Percentiles rank a stretch among this genome's conserved stretches.
Conservation (phyloP, 345 rosid species). For the Heritiera fomes region DNA sequence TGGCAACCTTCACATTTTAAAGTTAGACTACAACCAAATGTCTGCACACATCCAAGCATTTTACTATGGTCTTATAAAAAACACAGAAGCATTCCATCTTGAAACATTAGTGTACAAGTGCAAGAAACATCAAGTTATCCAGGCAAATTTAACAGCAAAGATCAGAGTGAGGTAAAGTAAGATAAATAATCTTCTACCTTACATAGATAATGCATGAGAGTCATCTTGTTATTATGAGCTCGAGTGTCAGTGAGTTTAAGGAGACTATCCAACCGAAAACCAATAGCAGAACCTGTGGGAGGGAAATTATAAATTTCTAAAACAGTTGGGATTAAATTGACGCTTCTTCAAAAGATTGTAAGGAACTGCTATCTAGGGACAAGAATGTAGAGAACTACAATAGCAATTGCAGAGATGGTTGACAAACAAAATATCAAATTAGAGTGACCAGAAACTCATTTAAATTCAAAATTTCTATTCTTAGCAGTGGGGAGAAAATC, state of each 20-base stretch:
- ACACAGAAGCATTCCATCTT: not conserved
- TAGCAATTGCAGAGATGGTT: not conserved
- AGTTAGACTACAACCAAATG: not conserved
- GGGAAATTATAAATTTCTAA: constrained; percentile 7
- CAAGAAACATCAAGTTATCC: not conserved
- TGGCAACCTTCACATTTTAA: not conserved
- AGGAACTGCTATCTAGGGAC: not conserved
- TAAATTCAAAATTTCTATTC: not conserved
- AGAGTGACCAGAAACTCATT: not conserved
- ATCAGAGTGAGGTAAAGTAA: not conserved
- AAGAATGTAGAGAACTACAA: constrained; percentile 12
- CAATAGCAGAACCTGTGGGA: constrained; percentile 77
- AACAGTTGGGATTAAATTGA: constrained; percentile 13
- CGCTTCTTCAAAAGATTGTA: constrained; percentile 12
- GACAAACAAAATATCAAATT: not conserved
- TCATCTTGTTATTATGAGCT: constrained; percentile 75
- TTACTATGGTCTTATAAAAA: not conserved
- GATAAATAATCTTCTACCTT: constrained; percentile 48
- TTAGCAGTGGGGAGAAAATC: not conserved
- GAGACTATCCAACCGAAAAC: constrained; percentile 90
- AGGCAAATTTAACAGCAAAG: not conserved
- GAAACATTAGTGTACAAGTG: not conserved
- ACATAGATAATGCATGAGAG: constrained; percentile 93
- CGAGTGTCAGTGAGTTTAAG: constrained; percentile 87
- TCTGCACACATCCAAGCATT: not conserved